phyloP scores from a whole-genome alignment of 2,329 filamentous ascomycete genomes.

The Pestalotiopsis sp. region DNA sequence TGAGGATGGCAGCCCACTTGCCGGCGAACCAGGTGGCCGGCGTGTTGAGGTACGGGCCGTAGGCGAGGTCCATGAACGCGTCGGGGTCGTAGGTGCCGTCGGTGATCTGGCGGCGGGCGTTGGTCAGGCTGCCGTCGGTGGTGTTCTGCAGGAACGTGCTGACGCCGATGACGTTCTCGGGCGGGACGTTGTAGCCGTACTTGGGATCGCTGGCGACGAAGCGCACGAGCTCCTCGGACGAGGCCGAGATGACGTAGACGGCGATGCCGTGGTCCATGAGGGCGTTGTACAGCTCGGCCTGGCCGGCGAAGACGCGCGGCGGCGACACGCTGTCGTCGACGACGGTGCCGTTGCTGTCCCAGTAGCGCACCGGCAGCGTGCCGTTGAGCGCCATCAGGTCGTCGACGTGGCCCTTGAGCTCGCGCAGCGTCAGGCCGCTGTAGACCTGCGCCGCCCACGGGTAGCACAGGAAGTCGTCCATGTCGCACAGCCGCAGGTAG shows the following conservation, averaged over 20 bases:
- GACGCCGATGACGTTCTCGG: slow-evolving; percentile 47
- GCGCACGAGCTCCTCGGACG: slow-evolving; percentile 46
- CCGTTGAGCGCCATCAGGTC: slow-evolving; percentile 46
- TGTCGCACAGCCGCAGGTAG: slow-evolving; percentile 44
- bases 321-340: slow-evolving; percentile 31
- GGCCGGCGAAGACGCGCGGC: slow-evolving; percentile 40
- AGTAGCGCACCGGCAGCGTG: slow-evolving; percentile 39
- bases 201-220: slow-evolving; percentile 47
- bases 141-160: slow-evolving; percentile 37
- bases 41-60: slow-evolving; percentile 44
- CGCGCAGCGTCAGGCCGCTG: slow-evolving; percentile 42
- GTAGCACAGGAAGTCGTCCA: slow-evolving; percentile 45
- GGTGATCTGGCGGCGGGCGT: slow-evolving; percentile 41
- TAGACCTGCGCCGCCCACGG: slow-evolving; percentile 45
- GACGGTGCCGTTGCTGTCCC: slow-evolving; percentile 33
- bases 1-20: slow-evolving; percentile 45
- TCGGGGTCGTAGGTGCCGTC: slow-evolving; percentile 36
- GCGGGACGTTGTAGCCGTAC: slow-evolving; percentile 47
- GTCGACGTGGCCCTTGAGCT: slow-evolving; percentile 49
- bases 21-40: slow-evolving; percentile 46
- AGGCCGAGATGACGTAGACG: slow-evolving; percentile 44
- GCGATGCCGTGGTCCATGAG: slow-evolving; percentile 45
- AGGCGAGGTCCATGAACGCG: slow-evolving; percentile 40
- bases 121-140: slow-evolving; percentile 32
- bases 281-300: slow-evolving; percentile 45